Conservation (phyloP, 169 alveolate genomes). For the Eimeria necatrix region DNA sequence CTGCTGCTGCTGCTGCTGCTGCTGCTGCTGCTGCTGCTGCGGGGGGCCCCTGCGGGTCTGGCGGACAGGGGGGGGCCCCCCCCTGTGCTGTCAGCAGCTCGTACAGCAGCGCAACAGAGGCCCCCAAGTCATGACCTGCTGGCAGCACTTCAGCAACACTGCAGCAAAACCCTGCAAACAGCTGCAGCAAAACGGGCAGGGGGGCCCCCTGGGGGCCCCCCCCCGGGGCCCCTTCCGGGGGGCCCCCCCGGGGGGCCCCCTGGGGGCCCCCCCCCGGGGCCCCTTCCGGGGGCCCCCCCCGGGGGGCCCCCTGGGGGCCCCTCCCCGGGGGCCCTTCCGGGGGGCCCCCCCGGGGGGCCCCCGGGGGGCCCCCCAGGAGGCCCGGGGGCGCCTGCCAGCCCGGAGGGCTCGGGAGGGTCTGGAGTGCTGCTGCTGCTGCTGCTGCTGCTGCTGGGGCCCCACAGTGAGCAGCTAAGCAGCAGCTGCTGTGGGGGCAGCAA, state of each 20-base stretch:
- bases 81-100: slow-evolving; percentile 8
- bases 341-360: too few species aligned
- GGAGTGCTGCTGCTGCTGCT: not conserved
- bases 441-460: slow-evolving; percentile 40
- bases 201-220: slow-evolving; percentile 7
- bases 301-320: slow-evolving; percentile 13
- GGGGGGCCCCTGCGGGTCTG: not conserved
- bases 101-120: not conserved
- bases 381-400: not conserved
- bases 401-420: slow-evolving; percentile 26
- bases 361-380: too few species aligned
- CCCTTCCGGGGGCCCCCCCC: too few species aligned
- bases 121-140: not conserved
- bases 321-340: too few species aligned
- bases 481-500: not conserved
- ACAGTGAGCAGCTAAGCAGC: not conserved
- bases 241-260: not conserved
- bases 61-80: slow-evolving; percentile 43
- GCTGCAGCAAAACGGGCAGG: not conserved
- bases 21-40: slow-evolving; percentile 35
- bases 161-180: slow-evolving; percentile 32
- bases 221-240: not conserved
- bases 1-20: slow-evolving; percentile 10
- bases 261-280: too few species aligned
- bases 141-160: not conserved